A percentile compares a stretch with the other conserved stretches of the same genome.
Conservation (phyloP, 306 rosid genomes). For the Fagus sylvatica region DNA sequence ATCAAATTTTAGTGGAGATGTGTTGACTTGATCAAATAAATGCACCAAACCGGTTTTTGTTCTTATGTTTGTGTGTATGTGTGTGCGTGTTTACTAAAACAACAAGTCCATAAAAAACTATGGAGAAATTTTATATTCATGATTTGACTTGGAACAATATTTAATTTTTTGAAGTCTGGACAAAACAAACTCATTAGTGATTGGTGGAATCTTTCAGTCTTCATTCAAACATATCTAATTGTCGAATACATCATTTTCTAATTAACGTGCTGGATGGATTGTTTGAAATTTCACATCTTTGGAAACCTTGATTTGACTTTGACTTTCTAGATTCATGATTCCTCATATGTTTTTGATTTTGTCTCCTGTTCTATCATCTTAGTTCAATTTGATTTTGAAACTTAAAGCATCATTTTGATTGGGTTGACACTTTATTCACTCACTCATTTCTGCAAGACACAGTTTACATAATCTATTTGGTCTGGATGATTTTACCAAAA, state of each 20-base stretch:
- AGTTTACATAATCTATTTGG: background rate
- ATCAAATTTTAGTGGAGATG: background rate
- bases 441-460: background rate
- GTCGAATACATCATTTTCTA: background rate
- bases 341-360: background rate
- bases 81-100: too few species aligned
- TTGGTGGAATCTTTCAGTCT: too few species aligned
- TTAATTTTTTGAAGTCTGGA: too few species aligned
- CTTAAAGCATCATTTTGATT: background rate
- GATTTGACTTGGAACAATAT: too few species aligned
- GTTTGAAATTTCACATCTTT: background rate
- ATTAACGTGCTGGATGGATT: background rate
- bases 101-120: too few species aligned
- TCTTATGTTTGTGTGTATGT: too few species aligned
- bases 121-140: too few species aligned
- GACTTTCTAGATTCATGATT: background rate
- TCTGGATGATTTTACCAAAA: background rate
- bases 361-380: background rate
- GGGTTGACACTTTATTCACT: background rate
- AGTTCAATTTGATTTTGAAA: background rate
- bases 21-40: background rate
- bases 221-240: too few species aligned
- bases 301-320: background rate
- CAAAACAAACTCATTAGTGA: too few species aligned
- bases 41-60: background rate